Percentiles rank a stretch among this genome's conserved stretches.
These are phyloP conservation scores for Carex cristatella DNA, from an alignment of 176 grass and related monocot genomes.

Conservation along the genomic window DNA sequence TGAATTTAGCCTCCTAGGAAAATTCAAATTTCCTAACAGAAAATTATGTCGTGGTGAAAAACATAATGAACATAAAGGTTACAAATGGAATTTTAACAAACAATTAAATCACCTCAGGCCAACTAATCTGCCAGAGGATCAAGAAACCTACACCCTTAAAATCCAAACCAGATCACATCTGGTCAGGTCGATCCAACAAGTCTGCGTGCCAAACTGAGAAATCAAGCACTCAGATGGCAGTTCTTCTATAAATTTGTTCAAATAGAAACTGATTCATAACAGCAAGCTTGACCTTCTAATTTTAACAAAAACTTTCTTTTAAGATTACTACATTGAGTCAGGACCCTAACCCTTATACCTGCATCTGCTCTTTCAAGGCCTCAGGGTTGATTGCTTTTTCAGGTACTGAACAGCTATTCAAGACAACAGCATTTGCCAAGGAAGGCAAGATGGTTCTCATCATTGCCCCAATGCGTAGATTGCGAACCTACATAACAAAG, in stretches of 20 bases:
- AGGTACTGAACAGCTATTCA: conserved; percentile 36
- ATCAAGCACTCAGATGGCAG: neutral
- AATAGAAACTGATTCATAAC: neutral
- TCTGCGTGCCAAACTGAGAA: neutral
- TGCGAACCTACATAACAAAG: conserved; percentile 55
- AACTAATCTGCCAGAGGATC: neutral
- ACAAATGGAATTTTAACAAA: neutral
- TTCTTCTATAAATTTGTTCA: neutral
- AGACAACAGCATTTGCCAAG: conserved; percentile 78
- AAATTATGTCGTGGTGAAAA: neutral
- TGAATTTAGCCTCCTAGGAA: neutral
- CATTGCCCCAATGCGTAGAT: conserved; percentile 92
- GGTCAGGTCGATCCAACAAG: neutral
- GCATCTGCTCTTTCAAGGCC: conserved; percentile 56
- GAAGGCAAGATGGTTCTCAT: conserved; percentile 93
- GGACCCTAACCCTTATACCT: conserved; percentile 36
- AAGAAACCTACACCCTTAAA: neutral
- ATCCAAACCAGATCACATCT: neutral
- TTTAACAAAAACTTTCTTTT: neutral
- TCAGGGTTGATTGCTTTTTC: conserved; percentile 35
- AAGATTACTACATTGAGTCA: neutral
- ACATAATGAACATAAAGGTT: neutral
- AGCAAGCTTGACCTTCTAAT: neutral
- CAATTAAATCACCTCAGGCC: neutral
- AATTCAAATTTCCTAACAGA: neutral